Evolutionary conservation across 495 filamentous ascomycete species (phyloP).

Genomic region (Aspergillus homomorphus): DNA sequence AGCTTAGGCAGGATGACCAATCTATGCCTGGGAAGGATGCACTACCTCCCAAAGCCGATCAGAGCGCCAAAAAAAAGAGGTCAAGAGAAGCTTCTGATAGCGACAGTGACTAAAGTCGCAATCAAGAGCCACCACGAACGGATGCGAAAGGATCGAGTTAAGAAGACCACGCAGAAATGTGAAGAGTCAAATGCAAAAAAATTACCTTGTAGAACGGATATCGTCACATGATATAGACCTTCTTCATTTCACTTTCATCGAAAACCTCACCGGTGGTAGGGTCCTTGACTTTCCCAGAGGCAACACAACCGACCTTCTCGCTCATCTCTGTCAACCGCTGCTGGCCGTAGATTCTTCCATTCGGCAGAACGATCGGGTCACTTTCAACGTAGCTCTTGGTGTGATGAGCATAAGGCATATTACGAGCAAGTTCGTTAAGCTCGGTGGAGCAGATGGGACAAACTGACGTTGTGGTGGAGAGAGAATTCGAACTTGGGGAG

Average conservation of each 20-base stretch:
- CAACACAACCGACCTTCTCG: slow-evolving; percentile 53
- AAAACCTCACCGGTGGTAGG: slow-evolving; percentile 72
- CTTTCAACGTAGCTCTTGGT: slow-evolving; percentile 86
- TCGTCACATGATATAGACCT: slow-evolving; percentile 78
- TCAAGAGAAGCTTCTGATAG: slow-evolving; percentile 44
- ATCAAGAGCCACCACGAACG: background rate
- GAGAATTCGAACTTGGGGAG: slow-evolving; percentile 55
- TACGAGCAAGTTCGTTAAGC: slow-evolving; percentile 82
- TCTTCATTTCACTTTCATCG: slow-evolving; percentile 61
- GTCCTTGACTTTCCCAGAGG: slow-evolving; percentile 70
- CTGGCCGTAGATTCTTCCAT: slow-evolving; percentile 79
- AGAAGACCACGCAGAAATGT: background rate
- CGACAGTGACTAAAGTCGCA: slow-evolving; percentile 30
- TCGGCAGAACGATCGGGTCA: slow-evolving; percentile 83
- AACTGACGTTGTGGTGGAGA: slow-evolving; percentile 59
- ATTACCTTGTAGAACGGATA: background rate
- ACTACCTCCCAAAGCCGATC: background rate
- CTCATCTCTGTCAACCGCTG: slow-evolving; percentile 71
- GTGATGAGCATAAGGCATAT: slow-evolving; percentile 91
- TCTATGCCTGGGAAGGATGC: slow-evolving; percentile 1
- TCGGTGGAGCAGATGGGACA: slow-evolving; percentile 96
- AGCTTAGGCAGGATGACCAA: slow-evolving; percentile 54
- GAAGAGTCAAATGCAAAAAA: background rate
- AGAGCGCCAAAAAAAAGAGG: slow-evolving; percentile 34
- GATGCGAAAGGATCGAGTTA: background rate